A percentile compares a stretch with the other conserved stretches of the same genome.
These are phyloP conservation scores for Rhizodiscina lignyota DNA, from an alignment of 495 filamentous ascomycete species.

Conservation along the genomic window DNA sequence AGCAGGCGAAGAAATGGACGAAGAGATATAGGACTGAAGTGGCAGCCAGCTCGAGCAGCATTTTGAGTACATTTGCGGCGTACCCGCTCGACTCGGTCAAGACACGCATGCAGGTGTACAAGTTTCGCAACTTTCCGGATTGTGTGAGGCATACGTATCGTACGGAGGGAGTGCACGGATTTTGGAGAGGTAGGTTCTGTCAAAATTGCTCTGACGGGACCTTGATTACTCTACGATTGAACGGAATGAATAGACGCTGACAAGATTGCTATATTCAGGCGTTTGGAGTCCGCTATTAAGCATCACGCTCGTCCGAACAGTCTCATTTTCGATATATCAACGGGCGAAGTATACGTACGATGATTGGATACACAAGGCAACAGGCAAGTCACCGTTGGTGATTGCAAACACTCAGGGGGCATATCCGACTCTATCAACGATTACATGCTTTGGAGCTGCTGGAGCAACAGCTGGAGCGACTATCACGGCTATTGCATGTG, in stretches of 20 bases:
- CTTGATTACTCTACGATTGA: not conserved
- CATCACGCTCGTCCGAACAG: slow-evolving; percentile 75
- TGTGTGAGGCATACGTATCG: slow-evolving; percentile 58
- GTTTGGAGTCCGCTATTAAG: slow-evolving; percentile 66
- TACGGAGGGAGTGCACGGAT: slow-evolving; percentile 54
- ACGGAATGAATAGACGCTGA: slow-evolving; percentile 2
- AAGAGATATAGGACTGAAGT: slow-evolving; percentile 69
- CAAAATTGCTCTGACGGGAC: slow-evolving; percentile 1
- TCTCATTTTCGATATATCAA: slow-evolving; percentile 90
- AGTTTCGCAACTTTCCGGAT: slow-evolving; percentile 48
- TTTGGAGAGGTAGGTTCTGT: slow-evolving; percentile 50
- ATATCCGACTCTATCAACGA: slow-evolving; percentile 48
- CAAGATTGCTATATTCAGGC: slow-evolving; percentile 28
- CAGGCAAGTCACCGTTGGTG: slow-evolving; percentile 52
- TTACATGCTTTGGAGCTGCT: slow-evolving; percentile 59
- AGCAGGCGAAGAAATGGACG: slow-evolving; percentile 41
- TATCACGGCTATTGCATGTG: slow-evolving; percentile 76
- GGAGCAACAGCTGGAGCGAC: slow-evolving; percentile 65
- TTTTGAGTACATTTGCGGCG: slow-evolving; percentile 57
- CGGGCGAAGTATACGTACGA: slow-evolving; percentile 63
- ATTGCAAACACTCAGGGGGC: slow-evolving; percentile 55
- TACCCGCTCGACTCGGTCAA: slow-evolving; percentile 77
- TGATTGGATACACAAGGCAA: slow-evolving; percentile 39
- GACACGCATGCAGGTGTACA: slow-evolving; percentile 69
- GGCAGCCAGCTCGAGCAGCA: slow-evolving; percentile 54